Percentiles rank a stretch among this genome's conserved stretches.
Evolutionary conservation across 2,329 filamentous ascomycete genomes (phyloP).

Genomic region (Fusarium napiforme): DNA sequence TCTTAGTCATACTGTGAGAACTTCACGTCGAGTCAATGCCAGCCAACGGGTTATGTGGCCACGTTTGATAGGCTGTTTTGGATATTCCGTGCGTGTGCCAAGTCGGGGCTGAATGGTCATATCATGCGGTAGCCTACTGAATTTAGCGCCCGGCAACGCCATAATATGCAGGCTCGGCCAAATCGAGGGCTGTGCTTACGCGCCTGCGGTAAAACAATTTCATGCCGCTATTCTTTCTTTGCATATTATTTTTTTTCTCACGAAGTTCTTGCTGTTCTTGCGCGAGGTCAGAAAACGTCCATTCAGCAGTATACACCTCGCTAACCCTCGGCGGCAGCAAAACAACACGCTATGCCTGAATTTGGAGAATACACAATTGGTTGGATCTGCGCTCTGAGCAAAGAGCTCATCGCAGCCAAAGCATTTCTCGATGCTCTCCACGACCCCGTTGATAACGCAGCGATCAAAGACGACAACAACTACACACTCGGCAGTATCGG

Average conservation of each 20-base stretch:
- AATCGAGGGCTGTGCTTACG: not conserved
- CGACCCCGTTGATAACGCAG: accelerated
- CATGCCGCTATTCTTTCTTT: accelerated
- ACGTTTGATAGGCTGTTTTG: not conserved
- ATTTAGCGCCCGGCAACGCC: accelerated
- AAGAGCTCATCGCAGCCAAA: not conserved
- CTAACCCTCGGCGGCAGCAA: accelerated
- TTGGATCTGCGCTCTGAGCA: accelerated
- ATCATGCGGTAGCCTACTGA: accelerated
- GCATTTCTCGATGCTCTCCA: accelerated
- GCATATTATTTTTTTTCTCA: accelerated
- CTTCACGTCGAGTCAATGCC: accelerated
- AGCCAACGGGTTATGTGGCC: accelerated
- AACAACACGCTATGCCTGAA: accelerated
- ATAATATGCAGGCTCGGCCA: accelerated
- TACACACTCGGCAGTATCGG: accelerated
- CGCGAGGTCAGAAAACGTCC: no score
- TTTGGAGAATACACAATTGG: accelerated
- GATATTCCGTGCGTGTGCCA: accelerated
- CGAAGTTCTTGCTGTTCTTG: accelerated
- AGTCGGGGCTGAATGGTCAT: not conserved
- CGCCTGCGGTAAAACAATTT: accelerated
- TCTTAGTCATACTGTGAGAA: no score
- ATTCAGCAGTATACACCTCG: not conserved
- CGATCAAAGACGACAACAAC: accelerated